phyloP scores from a whole-genome alignment of 257 asterid genomes.

The Nemophila menziesii region DNA sequence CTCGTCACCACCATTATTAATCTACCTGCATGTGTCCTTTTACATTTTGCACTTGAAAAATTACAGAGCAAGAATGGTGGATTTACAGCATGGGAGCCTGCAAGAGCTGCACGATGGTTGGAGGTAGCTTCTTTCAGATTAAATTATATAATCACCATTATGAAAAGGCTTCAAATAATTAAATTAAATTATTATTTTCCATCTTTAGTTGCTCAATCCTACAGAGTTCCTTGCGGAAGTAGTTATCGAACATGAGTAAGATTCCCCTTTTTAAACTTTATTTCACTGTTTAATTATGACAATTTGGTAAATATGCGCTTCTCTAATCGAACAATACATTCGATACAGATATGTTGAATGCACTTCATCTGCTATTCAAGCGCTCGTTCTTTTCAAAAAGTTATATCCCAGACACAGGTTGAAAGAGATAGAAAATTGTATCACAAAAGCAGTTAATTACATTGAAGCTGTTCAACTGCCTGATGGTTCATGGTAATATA shows the following conservation, averaged over 20 bases:
- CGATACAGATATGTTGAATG: constrained; percentile 54
- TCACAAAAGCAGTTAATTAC: constrained; percentile 38
- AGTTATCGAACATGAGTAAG: constrained; percentile 74
- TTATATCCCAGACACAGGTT: constrained; percentile 45
- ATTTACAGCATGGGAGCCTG: constrained; percentile 83
- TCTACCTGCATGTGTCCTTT: too few relatives aligned
- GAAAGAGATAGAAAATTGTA: constrained; percentile 39
- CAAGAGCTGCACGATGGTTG: constrained; percentile 58
- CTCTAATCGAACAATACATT: not conserved
- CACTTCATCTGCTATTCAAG: constrained; percentile 64
- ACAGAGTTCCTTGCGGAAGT: constrained; percentile 57
- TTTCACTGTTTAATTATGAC: too few relatives aligned
- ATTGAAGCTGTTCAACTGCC: constrained; percentile 47
- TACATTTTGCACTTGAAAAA: too few relatives aligned
- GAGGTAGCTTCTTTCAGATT: constrained; percentile 31
- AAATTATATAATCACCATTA: not conserved
- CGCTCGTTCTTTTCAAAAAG: constrained; percentile 48
- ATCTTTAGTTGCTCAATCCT: constrained; percentile 52
- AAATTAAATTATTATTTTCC: not conserved
- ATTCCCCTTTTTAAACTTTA: not conserved
- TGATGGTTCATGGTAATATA: constrained; percentile 79
- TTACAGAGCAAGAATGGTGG: constrained; percentile 79
- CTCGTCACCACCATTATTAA: too few relatives aligned
- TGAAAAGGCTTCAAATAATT: constrained; percentile 1
- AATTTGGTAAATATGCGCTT: too few relatives aligned